Evolutionary conservation across 2,329 filamentous ascomycete species (phyloP).

Genomic region (Aspergillus pseudoglaucus): DNA sequence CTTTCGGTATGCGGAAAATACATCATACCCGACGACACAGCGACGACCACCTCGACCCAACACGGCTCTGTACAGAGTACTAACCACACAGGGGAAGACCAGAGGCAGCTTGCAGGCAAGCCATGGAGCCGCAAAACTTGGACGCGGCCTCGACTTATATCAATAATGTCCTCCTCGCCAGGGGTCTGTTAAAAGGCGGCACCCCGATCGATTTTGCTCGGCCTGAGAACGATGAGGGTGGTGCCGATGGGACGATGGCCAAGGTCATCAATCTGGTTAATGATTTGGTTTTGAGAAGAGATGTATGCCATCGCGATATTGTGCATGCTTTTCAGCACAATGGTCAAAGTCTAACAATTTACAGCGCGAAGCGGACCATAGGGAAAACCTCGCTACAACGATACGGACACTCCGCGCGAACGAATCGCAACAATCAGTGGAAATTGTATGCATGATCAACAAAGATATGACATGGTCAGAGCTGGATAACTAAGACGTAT

Average conservation of each 20-base stretch:
- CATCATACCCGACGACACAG: background rate
- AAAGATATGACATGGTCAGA: constrained; percentile 9
- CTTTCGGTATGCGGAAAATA: constrained; percentile 24
- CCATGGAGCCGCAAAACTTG: constrained; percentile 46
- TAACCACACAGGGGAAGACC: background rate
- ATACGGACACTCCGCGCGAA: constrained; percentile 71
- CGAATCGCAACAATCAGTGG: constrained; percentile 63
- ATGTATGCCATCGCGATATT: constrained; percentile 55
- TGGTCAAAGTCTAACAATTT: constrained; percentile 6
- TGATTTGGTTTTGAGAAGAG: constrained; percentile 81
- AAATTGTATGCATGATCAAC: constrained; percentile 48
- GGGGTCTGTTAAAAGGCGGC: constrained; percentile 55
- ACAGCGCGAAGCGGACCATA: constrained; percentile 81
- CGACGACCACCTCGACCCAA: background rate
- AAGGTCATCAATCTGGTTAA: constrained; percentile 89
- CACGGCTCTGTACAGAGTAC: constrained; percentile 1
- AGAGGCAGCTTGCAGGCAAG: constrained; percentile 21
- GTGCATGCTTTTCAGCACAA: background rate
- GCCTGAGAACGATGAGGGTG: constrained; percentile 56
- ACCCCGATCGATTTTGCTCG: constrained; percentile 68
- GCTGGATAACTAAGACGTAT: background rate
- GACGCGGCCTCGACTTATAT: constrained; percentile 58
- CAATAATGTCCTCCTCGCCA: constrained; percentile 59
- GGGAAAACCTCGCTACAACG: constrained; percentile 72
- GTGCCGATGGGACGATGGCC: constrained; percentile 65